Base-by-base conservation (phyloP, 2,329 filamentous ascomycete species). In the Cryphonectria japonica region DNA sequence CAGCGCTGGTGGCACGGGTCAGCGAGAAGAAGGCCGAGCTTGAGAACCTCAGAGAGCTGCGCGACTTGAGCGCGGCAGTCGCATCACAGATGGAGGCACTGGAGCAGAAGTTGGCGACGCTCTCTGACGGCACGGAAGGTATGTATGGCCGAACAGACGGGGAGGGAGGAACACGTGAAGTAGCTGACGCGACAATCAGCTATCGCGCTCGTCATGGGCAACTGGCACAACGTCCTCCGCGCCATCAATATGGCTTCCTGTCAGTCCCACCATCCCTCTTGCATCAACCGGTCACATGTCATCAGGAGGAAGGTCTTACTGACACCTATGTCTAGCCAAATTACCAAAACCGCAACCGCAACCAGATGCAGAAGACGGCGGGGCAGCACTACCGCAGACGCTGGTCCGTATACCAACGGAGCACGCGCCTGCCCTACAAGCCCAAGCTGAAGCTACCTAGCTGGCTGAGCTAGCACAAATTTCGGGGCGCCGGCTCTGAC, bases 211-310 rank as follows among this genome's bases (percentile, higher is more conserved):
- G 93, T 97, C 32, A 85, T 97, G 78, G 88, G 91, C 68, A 97
- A 96, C 79, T 97, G 93, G 93, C 92, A 95, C 80, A 95, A 93
- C 76, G 93, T 97, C 74, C 85, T 97, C 72, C 87, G 92, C 74
- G 93, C 93, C 59, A 95, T 97, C 77, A 92, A 92, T 78, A 95
- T 96, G 92, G 93, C 93, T 73, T 95, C 92, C 72, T 87, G 93
- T 95, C 85, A 78, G 89, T 83, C 46, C 32, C 59, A 39, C 8
- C 2, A 39, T 39, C 37, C 59, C 54, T 9, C 73, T 22, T 67
- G 67, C 52, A 63, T 70, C 70, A 72, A 65, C 71, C 70, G 70
- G 76, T 74, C 66, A 66, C 67, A 16, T 54, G 41, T 8, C 9
- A 6, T 14, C 8, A 1, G 43, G 2, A 52, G 11, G 19, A 43